Evolutionary conservation across 1,284 basidiomycete species (phyloP).

Genomic region (Macrocybe sp.): DNA sequence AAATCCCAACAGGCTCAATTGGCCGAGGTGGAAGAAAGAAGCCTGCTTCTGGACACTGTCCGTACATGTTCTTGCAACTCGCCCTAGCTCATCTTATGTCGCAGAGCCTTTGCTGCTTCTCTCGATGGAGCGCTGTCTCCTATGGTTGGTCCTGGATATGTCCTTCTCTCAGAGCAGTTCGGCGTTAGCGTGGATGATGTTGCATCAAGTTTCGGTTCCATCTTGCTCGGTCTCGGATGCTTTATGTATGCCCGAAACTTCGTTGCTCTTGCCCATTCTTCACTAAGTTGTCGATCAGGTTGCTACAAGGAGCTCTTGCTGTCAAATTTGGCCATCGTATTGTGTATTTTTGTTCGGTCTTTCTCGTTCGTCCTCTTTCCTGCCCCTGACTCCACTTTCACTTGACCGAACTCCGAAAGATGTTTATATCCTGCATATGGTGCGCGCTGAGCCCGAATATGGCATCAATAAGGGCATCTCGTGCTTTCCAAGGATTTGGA

Average conservation of each 20-base stretch:
- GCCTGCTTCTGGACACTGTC: constrained; percentile 37
- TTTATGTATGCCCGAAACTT: constrained; percentile 28
- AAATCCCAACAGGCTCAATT: constrained; percentile 30
- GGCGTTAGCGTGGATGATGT: constrained; percentile 34
- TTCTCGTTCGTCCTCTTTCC: constrained; percentile 23
- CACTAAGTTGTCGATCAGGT: constrained; percentile 19
- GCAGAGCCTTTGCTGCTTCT: constrained; percentile 34
- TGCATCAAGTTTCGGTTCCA: constrained; percentile 34
- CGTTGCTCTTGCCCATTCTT: background rate
- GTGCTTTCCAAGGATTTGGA: constrained; percentile 40
- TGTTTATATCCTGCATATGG: constrained; percentile 43
- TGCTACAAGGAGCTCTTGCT: constrained; percentile 34
- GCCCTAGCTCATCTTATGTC: background rate
- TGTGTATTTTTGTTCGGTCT: constrained; percentile 36
- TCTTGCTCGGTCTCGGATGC: constrained; percentile 33
- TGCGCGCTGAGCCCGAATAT: constrained; percentile 36
- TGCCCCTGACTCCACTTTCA: background rate
- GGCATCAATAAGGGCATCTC: constrained; percentile 34
- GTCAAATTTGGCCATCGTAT: constrained; percentile 41
- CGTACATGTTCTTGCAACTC: background rate
- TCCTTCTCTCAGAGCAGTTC: constrained; percentile 33
- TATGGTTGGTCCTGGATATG: constrained; percentile 38
- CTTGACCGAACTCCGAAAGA: constrained; percentile 18
- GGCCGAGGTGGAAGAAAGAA: constrained; percentile 43
- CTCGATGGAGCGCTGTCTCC: constrained; percentile 39